These are phyloP conservation scores for Fusarium multiceps DNA, from an alignment of 2,329 filamentous ascomycete species.

Conservation along the genomic window DNA sequence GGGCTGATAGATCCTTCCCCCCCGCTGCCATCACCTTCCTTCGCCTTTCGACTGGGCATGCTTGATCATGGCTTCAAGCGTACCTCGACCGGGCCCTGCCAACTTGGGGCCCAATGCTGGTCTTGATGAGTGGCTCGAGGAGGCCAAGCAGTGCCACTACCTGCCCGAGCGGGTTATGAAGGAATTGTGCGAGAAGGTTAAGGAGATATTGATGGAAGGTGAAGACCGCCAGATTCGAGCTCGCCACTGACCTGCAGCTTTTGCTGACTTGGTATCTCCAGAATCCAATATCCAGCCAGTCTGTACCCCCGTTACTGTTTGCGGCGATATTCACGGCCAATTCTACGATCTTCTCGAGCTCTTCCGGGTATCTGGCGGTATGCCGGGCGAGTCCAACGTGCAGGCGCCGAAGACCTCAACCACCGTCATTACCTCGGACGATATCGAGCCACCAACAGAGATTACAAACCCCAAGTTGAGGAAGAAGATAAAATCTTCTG, in stretches of 20 bases:
- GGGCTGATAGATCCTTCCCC: conserved; percentile 41
- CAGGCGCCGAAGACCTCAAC: conserved; percentile 75
- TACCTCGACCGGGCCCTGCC: conserved; percentile 92
- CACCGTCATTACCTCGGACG: conserved; percentile 85
- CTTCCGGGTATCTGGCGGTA: conserved; percentile 94
- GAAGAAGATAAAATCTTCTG: conserved; percentile 76
- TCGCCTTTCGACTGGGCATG: conserved; percentile 42
- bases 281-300: conserved; percentile 99
- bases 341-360: conserved; percentile 98
- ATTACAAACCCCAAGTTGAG: conserved; percentile 89
- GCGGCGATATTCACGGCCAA: conserved; percentile 98
- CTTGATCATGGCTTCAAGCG: conserved; percentile 56
- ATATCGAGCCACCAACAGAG: conserved; percentile 89
- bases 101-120: conserved; percentile 85
- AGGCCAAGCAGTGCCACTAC: conserved; percentile 97
- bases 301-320: conserved; percentile 93
- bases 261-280: conserved; percentile 52
- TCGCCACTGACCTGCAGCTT: not conserved
- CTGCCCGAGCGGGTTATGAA: conserved; percentile 98
- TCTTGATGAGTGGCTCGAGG: conserved; percentile 94
- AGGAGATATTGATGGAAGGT: conserved; percentile 99
- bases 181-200: conserved; percentile 97
- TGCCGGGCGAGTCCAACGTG: conserved; percentile 84
- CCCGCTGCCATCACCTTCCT: conserved; percentile 31
- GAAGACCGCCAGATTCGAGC: conserved; percentile 27